Evolutionary conservation across 192 early-diverging fungal genomes (phyloP).

Genomic region (Blastocladiella britannica): DNA sequence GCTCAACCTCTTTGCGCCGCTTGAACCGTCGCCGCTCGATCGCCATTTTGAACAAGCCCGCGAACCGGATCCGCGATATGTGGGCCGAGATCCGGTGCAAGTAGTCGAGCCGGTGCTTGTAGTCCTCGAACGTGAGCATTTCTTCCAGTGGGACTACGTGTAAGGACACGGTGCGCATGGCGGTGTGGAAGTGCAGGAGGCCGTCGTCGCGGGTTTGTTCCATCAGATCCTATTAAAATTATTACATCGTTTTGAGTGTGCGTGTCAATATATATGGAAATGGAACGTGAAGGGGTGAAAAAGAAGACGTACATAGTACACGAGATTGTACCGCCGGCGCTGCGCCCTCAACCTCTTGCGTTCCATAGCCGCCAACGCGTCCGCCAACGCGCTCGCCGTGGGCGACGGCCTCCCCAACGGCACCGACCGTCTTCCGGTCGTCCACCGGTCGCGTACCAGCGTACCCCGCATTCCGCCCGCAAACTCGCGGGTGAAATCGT

Average conservation of each 20-base stretch:
- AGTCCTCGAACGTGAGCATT: background rate
- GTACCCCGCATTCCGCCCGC: too few relatives aligned
- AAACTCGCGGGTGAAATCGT: too few relatives aligned
- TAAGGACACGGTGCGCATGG: background rate
- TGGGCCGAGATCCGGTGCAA: background rate
- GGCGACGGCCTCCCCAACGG: too few relatives aligned
- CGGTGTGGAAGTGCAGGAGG: background rate
- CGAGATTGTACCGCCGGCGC: background rate
- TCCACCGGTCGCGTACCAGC: too few relatives aligned
- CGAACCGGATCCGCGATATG: background rate
- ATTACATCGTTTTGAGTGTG: too few relatives aligned
- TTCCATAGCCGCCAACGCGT: background rate
- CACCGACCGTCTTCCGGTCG: too few relatives aligned
- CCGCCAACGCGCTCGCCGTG: background rate
- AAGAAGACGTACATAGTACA: background rate
- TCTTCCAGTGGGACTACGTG: background rate
- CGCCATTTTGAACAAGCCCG: background rate
- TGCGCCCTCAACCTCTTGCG: background rate
- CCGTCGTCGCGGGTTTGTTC: background rate
- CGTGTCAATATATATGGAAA: too few relatives aligned
- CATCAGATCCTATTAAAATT: background rate
- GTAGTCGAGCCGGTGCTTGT: background rate
- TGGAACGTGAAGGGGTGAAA: too few relatives aligned
- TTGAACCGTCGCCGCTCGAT: background rate
- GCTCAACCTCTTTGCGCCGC: background rate